Percentiles rank a stretch among this genome's conserved stretches.
Conservation (phyloP, 75 land plant genomes). For the Pinus tabuliformis region DNA sequence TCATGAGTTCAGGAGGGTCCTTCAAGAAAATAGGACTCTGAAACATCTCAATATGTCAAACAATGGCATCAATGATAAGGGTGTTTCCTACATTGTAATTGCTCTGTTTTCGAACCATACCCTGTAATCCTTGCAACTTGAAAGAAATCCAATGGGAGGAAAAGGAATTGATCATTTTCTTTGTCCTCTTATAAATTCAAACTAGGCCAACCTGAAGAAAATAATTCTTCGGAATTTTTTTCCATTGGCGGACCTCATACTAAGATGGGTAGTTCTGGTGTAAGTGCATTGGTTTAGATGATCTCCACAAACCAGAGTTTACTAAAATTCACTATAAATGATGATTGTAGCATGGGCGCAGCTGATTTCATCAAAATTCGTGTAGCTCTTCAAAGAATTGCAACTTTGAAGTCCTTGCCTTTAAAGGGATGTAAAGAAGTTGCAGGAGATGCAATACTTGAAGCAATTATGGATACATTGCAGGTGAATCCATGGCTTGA, state of each 20-base stretch:
- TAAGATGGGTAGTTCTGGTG: constrained; percentile 49
- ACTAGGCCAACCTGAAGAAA: constrained; percentile 56
- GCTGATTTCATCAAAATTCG: constrained; percentile 52
- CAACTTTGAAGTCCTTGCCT: constrained; percentile 42
- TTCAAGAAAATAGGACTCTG: constrained; percentile 46
- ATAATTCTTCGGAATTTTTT: constrained; percentile 38
- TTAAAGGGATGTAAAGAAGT: constrained; percentile 68
- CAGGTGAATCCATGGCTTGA: constrained; percentile 80
- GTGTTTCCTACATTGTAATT: constrained; percentile 51
- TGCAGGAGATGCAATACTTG: constrained; percentile 44
- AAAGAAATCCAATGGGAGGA: constrained; percentile 60
- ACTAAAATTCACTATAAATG: constrained; percentile 39
- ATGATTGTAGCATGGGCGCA: constrained; percentile 43
- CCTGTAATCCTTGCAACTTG: constrained; percentile 46
- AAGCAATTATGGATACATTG: constrained; percentile 50
- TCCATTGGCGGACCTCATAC: constrained; percentile 58
- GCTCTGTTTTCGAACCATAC: constrained; percentile 54
- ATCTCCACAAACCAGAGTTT: constrained; percentile 54
- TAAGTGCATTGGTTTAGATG: constrained; percentile 42
- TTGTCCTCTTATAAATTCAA: constrained; percentile 70
- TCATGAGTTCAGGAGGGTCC: constrained; percentile 43
- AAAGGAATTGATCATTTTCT: constrained; percentile 65
- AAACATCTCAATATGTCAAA: constrained; percentile 47
- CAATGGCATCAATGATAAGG: constrained; percentile 46
- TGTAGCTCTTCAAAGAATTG: constrained; percentile 50